Conservation (phyloP, 108 stramenopile species). For the Skeletonema potamos region DNA sequence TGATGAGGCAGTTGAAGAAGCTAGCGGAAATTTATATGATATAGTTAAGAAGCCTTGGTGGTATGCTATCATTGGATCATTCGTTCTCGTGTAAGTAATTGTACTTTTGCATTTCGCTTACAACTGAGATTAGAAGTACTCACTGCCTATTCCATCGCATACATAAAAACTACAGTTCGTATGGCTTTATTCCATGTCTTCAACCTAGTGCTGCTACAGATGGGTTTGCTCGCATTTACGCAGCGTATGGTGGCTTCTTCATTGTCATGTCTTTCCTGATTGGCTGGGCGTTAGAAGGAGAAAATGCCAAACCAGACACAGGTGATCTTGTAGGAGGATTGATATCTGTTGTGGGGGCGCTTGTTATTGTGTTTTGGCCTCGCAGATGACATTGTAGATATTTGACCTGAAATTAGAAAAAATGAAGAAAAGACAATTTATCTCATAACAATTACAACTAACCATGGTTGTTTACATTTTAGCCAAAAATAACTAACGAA, state of each 20-base stretch:
- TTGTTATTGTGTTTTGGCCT: constrained; percentile 75
- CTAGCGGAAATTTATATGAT: background rate
- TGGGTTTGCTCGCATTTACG: constrained; percentile 82
- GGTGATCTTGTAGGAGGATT: constrained; percentile 70
- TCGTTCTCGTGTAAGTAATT: constrained; percentile 39
- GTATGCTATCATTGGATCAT: constrained; percentile 66
- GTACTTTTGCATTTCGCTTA: too few species aligned
- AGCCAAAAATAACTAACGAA: background rate
- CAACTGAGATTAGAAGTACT: too few species aligned
- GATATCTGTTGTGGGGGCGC: constrained; percentile 66
- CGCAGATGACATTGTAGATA: constrained; percentile 21
- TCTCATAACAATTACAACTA: background rate
- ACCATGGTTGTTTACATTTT: background rate
- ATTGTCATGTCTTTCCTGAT: constrained; percentile 71
- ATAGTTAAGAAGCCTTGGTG: constrained; percentile 63
- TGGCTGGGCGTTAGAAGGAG: constrained; percentile 79
- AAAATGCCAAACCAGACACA: constrained; percentile 57
- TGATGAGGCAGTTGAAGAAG: background rate
- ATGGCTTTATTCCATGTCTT: constrained; percentile 75
- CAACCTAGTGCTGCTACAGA: constrained; percentile 61
- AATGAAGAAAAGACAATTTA: background rate
- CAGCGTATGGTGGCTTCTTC: constrained; percentile 84
- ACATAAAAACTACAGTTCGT: constrained; percentile 22
- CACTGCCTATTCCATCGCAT: too few species aligned
- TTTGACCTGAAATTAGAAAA: background rate